Evolutionary conservation across 2,329 filamentous ascomycete species (phyloP), one percentile per base, ranked within the genome.

Genomic region (Nigrospora osmanthi): DNA sequence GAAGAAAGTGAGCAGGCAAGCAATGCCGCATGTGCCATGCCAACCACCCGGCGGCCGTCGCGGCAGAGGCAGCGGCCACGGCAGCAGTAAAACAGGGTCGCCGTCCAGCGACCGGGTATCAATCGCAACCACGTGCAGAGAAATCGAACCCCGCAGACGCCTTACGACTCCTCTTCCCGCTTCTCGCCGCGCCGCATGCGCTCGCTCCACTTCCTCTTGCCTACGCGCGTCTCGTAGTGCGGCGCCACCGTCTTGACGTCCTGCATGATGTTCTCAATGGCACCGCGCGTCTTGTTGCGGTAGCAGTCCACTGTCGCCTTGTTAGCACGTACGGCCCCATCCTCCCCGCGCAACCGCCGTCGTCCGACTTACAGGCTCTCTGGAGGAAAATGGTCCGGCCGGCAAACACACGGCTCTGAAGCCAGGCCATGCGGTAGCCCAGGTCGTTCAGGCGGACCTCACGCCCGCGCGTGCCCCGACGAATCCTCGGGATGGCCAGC

Each of bases 391-490:
- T 74, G 35, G 85, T 89, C 54, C 89, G 78, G 12, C 85, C 87
- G 1, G 89, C 84, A 70, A 97, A 96, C 11, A 91, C 87, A 58
- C 91, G 78, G 62, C 89, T 93, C 69, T 97, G 91, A 44, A 90
- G 83, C 91, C 93, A 98, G 40, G 88, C 90, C 87, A 98, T 94
- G 39, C 91, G 81, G 63, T 94, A 95, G 3, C 89, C 91, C 38
- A 97, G 70, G 59, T 97, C 90, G 60, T 97, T 97, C 49, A 97
- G 70, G 40, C 87, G 80, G n/a, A 93, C 82, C 62, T 97, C 91
- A 68, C 88, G 93, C 41, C 75, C 78, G 41, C 89, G 80, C 53
- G 81, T 78, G 38, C 73, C 71, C 58, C 79, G 82, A 41, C 81
- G 81, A 64, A 89, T 82, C 47, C 81, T 76, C 23, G 90, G 89